Base-by-base conservation (phyloP, 352 stramenopile genomes). In the Phytophthora cactorum region DNA sequence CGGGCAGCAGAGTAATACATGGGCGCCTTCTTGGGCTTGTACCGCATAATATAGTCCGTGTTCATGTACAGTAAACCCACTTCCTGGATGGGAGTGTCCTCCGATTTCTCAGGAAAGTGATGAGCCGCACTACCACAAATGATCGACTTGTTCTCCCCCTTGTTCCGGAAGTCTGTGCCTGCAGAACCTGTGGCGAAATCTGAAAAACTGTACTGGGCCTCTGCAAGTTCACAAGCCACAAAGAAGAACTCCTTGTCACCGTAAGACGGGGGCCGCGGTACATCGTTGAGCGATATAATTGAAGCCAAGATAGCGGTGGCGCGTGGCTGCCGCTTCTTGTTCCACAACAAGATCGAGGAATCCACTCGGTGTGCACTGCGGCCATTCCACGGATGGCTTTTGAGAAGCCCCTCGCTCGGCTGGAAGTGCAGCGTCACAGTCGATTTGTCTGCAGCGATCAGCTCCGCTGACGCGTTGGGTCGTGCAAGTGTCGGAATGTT, bases 221-320 rank as follows among this genome's bases (percentile, higher is more conserved):
- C 77, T 6, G 74, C 77, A 1, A 86, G 53, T 49, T 86, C 77
- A 41, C 69, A 78, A 17, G 77, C 74, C 28, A 77, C 70, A 44
- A 79, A 82, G 59, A 76, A 86, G 1, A 82, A 54, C 38, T 86
- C 78, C 66, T 86, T 84, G 44, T 82, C 75, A 32, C 77, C 74
- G 47, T 82, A 85, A 0, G 77, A 85, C 34, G 77, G 77, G 8
- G 74, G 71, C 12, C 36, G 49, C 3, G 27, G 45, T 2, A 70
- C 60, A 22, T 70, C 64, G n/a, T 73, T 72, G 36, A 60, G 51
- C 0, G 77, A 59, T 28, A 82, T 54, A 38, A 85, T 77, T 6
- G 74, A 77, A 4, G 64, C 77, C 14, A 85, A 58, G 36, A 85
- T 78, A 3, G 77, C 66, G 2, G 77, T 85, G 1, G 77, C 77